Conservation (phyloP, 306 rosid genomes). For the Dalbergia cochinchinensis region DNA sequence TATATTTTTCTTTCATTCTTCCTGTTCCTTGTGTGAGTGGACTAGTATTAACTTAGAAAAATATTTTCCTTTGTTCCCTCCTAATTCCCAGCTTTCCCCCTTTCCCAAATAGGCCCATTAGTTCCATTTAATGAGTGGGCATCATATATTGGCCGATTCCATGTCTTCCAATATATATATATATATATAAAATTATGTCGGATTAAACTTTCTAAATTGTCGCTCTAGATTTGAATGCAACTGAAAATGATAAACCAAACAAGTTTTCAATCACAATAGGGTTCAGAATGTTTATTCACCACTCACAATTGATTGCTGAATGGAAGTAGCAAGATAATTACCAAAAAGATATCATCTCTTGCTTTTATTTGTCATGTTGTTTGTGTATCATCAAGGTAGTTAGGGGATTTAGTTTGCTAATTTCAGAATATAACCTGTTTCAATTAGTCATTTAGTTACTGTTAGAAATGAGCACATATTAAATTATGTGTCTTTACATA, state of each 20-base stretch:
- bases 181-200: background rate
- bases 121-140: conserved; percentile 27
- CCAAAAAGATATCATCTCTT: background rate
- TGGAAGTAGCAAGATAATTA: conserved; percentile 4
- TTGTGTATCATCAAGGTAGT: conserved; percentile 13
- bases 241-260: conserved; percentile 5
- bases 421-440: conserved; percentile 8
- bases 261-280: conserved; percentile 1
- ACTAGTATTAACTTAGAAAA: too few relatives aligned
- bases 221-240: conserved; percentile 22
- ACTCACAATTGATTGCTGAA: conserved; percentile 20
- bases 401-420: conserved; percentile 30
- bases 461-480: too few relatives aligned
- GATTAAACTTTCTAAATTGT: conserved; percentile 11
- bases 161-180: background rate
- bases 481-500: too few relatives aligned
- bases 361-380: background rate
- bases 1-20: conserved; percentile 14
- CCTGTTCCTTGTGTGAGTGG: background rate
- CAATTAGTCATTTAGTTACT: background rate
- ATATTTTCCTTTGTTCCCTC: background rate
- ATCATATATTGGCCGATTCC: conserved; percentile 7
- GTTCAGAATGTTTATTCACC: conserved; percentile 13
- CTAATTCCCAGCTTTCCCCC: background rate
- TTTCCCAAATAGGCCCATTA: background rate